Base-by-base conservation (phyloP, 2,329 filamentous ascomycete species). In the Ophiostoma ips region DNA sequence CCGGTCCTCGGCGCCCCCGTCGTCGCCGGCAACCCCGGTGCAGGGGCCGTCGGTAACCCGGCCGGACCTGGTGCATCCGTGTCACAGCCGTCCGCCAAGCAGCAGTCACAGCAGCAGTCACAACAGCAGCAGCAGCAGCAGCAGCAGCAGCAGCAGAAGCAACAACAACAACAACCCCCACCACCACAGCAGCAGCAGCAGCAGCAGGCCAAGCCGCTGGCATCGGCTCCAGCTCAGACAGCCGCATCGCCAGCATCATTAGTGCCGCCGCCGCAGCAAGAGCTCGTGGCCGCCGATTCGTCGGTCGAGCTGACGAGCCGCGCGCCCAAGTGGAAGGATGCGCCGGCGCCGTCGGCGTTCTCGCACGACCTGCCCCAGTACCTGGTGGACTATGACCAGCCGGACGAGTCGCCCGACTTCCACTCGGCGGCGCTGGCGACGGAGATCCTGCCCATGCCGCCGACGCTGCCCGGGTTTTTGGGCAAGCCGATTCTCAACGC, bases 401-500 rank as follows among this genome's bases (percentile, higher is more conserved):
- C 84, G 5, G 87, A 95, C 62, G 86, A 94, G 51, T 83, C 79
- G 10, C 71, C 77, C 3, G 71, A 75, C 4, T 94, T 89, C 61
- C 79, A 83, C 57, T 78, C 84, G 55, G 87, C 88, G 19, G 79
- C 81, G 24, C 71, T 75, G 45, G 85, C 86, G 28, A 83, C 88
- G 49, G 79, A 83, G 56, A 87, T 86, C 59, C 73, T 90, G n/a
- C 81, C 87, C 1, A 80, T 81, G 21, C 90, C 92, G 5, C 92
- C 92, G 1, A 81, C 77, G 56, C 73, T 98, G 41, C 92, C 92
- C 1, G 80, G 92, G 46, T 96, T 96, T 68, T 70, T 98, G 46
- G 86, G 84, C 58, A 95, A 95, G 68, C 92, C 89, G 31, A 95
- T 98, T 53, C 69, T 98, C 56, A 98, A 98, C 64, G 86, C 86